phyloP scores from a whole-genome alignment of 768 basidiomycete species.

The Hortiboletus campestris region DNA sequence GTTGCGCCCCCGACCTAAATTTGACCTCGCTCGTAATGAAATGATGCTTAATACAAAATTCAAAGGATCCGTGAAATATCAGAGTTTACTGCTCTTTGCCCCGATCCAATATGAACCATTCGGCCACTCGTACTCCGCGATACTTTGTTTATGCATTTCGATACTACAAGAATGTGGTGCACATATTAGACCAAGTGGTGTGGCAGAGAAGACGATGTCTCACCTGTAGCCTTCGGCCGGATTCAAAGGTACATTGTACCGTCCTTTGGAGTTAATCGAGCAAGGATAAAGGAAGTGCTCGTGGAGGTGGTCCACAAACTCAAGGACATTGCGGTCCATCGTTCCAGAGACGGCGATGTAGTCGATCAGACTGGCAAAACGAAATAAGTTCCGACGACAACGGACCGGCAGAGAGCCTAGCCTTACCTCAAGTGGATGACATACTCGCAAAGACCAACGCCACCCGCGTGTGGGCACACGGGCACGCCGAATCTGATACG shows the following conservation, averaged over 20 bases:
- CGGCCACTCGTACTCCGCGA: constrained; percentile 84
- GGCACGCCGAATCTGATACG: constrained; percentile 74
- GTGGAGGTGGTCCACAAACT: constrained; percentile 88
- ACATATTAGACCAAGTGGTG: background rate
- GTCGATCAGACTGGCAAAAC: constrained; percentile 70
- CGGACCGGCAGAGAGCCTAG: background rate
- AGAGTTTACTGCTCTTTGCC: constrained; percentile 3
- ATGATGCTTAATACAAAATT: constrained; percentile 1
- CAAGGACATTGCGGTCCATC: constrained; percentile 94
- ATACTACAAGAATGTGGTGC: constrained; percentile 51
- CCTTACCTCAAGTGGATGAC: constrained; percentile 77
- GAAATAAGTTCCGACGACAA: constrained; percentile 2
- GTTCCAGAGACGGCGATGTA: constrained; percentile 89
- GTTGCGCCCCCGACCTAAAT: no score
- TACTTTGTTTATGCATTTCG: constrained; percentile 81
- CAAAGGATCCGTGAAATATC: background rate
- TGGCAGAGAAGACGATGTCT: background rate
- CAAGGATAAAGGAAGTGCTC: constrained; percentile 90
- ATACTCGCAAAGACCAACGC: constrained; percentile 93
- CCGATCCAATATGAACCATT: constrained; percentile 47
- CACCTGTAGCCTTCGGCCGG: constrained; percentile 69
- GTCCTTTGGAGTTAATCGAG: constrained; percentile 78
- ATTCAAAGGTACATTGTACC: constrained; percentile 83
- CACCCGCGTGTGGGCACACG: constrained; percentile 94
- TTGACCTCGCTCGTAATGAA: background rate